Percentiles rank a stretch among this genome's conserved stretches.
These are phyloP conservation scores for Cucumis sativus DNA, from an alignment of 306 rosid genomes.

Conservation along the genomic window Cucumber_9930_V3 NC_026656.2:4899001-4899500, in stretches of 20 bases:
- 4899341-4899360: no score
- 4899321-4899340: no score
- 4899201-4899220: conserved; percentile 57
- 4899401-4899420: no score
- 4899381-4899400: no score
- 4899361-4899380: no score
- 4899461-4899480: neutral
- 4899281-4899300: conserved; percentile 15
- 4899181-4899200: conserved; percentile 82
- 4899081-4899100: conserved; percentile 31
- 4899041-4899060: neutral
- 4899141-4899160: conserved; percentile 85
- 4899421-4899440: no score
- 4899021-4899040: no score
- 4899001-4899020: neutral
- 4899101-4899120: conserved; percentile 76
- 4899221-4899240: conserved; percentile 64
- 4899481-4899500: neutral
- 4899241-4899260: conserved; percentile 94
- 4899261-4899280: conserved; percentile 88
- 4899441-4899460: neutral
- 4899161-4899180: conserved; percentile 85
- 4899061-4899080: neutral
- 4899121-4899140: conserved; percentile 90
- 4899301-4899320: no score